Evolutionary conservation across 352 stramenopile species (phyloP), one percentile per base, ranked within the genome.

Genomic region (Pythium folliculosum): DNA sequence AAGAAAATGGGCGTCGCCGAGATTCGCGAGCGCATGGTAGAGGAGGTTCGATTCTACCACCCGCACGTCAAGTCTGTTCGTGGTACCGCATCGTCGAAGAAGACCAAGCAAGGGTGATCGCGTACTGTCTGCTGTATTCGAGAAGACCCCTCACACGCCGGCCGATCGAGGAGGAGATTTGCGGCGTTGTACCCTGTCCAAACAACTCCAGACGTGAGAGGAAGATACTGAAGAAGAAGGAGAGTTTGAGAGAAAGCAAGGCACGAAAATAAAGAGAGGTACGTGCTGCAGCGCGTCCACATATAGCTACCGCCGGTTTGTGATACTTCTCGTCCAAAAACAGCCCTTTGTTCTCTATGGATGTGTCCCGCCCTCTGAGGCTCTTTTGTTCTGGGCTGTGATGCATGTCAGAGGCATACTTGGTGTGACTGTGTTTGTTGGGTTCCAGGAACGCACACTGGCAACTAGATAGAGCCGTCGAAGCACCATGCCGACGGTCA

Each of bases 1-100:
- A 90, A 91, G 53, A 91, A 90, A 68, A 88, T 95, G 76, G 87
- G 75, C 30, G 86, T 95, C 17, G 56, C 75, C 5, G 85, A 95
- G 67, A 94, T 95, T 49, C 85, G 87, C 25, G 73, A 90, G 65
- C 87, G 87, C 51, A 94, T 95, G 85, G 65, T 91, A 23, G 74
- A 78, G 48, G 87, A 95, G 65, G 88, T 95, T 22, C 76, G 78
- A 12, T 90, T 87, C 70, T 93, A 95, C 57, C 85, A 95, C 62
- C 87, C 87, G 9, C 49, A 78, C 3, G 59, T 72, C 25, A 65
- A 63, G 53, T 50, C 58, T 1, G 50, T 64, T 37, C 60, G 60
- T 23, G 40, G 44, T 43, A 59, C 21, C 27, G 44, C 50, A 10
- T 37, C 27, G 2, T 32, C 47, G 22, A 72, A 72, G 65, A 72